Evolutionary conservation across 768 basidiomycete genomes (phyloP).

Genomic region (Astraeus odoratus): DNA sequence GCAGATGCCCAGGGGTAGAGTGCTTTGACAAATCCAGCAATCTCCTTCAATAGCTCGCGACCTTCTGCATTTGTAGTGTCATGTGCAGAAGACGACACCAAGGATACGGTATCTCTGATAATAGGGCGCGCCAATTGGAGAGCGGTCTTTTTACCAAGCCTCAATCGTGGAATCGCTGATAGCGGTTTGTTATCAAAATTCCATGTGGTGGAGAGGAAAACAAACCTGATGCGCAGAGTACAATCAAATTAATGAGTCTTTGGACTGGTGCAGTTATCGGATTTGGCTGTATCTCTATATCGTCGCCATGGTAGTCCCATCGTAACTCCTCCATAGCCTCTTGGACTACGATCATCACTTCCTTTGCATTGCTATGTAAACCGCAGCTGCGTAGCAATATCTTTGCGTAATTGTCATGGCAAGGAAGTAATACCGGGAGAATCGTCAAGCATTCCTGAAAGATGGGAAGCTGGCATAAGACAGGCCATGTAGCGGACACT

Average conservation of each 20-base stretch:
- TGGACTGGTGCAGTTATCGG: slow-evolving; percentile 7
- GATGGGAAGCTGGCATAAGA: background rate
- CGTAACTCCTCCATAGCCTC: slow-evolving; percentile 31
- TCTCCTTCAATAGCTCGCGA: slow-evolving; percentile 15
- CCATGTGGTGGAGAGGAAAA: background rate
- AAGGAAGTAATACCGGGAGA: slow-evolving; percentile 31
- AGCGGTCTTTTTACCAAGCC: slow-evolving; percentile 17
- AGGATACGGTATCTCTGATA: slow-evolving; percentile 7
- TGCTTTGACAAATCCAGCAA: slow-evolving; percentile 10
- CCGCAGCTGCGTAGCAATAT: slow-evolving; percentile 30
- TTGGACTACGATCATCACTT: slow-evolving; percentile 35
- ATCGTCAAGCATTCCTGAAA: slow-evolving; percentile 35
- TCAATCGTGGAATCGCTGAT: slow-evolving; percentile 21
- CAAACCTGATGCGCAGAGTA: slow-evolving; percentile 19
- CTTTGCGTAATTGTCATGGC: slow-evolving; percentile 20
- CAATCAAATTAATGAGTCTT: slow-evolving; percentile 11
- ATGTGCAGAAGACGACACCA: slow-evolving; percentile 14
- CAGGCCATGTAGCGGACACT: background rate
- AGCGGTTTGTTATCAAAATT: background rate
- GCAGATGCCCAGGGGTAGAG: slow-evolving; percentile 13
- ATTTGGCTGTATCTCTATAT: slow-evolving; percentile 11
- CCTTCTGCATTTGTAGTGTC: slow-evolving; percentile 10
- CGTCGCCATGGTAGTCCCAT: slow-evolving; percentile 8
- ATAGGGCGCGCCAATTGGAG: slow-evolving; percentile 17
- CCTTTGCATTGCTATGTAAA: slow-evolving; percentile 31